These are phyloP conservation scores for Ganoderma lingzhi DNA, from an alignment of 1,284 basidiomycete genomes.

Conservation along the genomic window DNA sequence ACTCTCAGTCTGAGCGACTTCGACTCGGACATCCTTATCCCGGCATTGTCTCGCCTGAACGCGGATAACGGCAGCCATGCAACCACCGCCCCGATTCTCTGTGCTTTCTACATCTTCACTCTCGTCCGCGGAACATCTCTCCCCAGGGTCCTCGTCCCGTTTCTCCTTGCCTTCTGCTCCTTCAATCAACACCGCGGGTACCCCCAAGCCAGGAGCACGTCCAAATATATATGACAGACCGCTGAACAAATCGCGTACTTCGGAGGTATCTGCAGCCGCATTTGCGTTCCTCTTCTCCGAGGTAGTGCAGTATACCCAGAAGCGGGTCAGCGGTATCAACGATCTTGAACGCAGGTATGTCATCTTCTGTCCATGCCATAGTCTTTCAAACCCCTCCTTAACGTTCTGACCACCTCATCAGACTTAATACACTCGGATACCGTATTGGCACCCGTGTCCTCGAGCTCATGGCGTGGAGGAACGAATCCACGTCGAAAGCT, in stretches of 20 bases:
- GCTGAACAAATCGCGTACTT: slow-evolving; percentile 82
- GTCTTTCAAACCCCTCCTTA: neutral
- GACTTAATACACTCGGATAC: slow-evolving; percentile 90
- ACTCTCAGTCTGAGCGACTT: neutral
- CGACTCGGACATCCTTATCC: neutral
- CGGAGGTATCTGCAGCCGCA: slow-evolving; percentile 84
- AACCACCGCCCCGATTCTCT: slow-evolving; percentile 69
- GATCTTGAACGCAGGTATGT: slow-evolving; percentile 82
- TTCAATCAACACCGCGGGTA: slow-evolving; percentile 52
- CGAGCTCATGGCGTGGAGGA: slow-evolving; percentile 78
- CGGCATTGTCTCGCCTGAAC: neutral
- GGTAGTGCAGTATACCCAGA: slow-evolving; percentile 94
- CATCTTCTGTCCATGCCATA: neutral
- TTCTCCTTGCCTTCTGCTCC: slow-evolving; percentile 72
- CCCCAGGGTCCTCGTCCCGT: slow-evolving; percentile 66
- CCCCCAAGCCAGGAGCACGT: slow-evolving; percentile 53
- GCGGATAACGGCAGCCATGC: slow-evolving; percentile 46
- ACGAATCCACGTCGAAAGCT: slow-evolving; percentile 75
- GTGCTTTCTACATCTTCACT: slow-evolving; percentile 72
- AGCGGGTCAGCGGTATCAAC: slow-evolving; percentile 91
- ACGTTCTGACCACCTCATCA: slow-evolving; percentile 41
- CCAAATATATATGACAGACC: slow-evolving; percentile 87
- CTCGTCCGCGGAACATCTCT: slow-evolving; percentile 69
- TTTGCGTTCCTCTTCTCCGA: slow-evolving; percentile 93
- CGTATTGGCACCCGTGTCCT: slow-evolving; percentile 87